Percentiles rank a stretch among this genome's conserved stretches.
phyloP scores from a whole-genome alignment of 1,284 basidiomycete genomes.

The Rhodotorula sp. region DNA sequence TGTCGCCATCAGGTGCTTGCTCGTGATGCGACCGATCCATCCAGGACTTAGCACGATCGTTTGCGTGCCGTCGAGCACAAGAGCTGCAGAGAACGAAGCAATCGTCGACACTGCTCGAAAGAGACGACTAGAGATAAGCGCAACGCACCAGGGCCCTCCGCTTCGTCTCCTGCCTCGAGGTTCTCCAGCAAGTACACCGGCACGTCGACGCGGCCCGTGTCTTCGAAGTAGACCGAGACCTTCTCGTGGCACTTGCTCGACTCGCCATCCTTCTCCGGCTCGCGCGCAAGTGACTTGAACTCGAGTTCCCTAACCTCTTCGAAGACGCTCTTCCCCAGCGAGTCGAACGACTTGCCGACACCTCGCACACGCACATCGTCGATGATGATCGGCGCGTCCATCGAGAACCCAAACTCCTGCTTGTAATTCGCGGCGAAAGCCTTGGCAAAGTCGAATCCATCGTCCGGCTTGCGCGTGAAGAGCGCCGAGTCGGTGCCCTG shows the following conservation, averaged over 20 bases:
- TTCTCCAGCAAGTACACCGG: slow-evolving; percentile 24
- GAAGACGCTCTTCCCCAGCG: slow-evolving; percentile 75
- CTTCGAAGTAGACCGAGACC: slow-evolving; percentile 23
- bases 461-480: slow-evolving; percentile 19
- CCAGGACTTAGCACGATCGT: slow-evolving; percentile 78
- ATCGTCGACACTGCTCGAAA: neutral
- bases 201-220: slow-evolving; percentile 8
- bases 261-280: neutral
- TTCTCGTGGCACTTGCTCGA: neutral
- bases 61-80: slow-evolving; percentile 84
- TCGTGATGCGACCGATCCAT: slow-evolving; percentile 59
- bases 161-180: slow-evolving; percentile 65
- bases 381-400: slow-evolving; percentile 76
- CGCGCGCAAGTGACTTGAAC: slow-evolving; percentile 20
- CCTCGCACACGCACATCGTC: slow-evolving; percentile 82
- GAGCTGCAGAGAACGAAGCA: neutral
- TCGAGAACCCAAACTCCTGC: slow-evolving; percentile 75
- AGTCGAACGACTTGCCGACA: slow-evolving; percentile 84
- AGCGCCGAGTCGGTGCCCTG: slow-evolving; percentile 51
- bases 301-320: slow-evolving; percentile 54
- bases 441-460: slow-evolving; percentile 5
- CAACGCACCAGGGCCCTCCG: slow-evolving; percentile 74
- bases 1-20: slow-evolving; percentile 7
- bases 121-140: no score
- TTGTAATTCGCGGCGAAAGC: slow-evolving; percentile 62